Base-by-base conservation (phyloP, 2,329 filamentous ascomycete species). In the Sporothrix protearum region DNA sequence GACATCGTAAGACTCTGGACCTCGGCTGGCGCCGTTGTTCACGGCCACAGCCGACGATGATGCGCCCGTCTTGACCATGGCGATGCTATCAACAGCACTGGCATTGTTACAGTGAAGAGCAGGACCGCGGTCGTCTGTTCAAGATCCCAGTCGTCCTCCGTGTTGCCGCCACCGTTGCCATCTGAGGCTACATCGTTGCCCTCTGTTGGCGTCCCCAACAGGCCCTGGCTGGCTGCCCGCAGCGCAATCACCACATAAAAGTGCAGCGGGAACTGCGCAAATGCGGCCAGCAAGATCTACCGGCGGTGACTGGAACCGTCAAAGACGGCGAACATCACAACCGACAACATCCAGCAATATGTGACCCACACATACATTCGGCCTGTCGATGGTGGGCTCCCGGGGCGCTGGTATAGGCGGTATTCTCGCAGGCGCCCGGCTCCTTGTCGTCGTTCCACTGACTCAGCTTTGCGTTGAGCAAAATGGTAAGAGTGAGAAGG, bases 171-270 rank as follows among this genome's bases (percentile, higher is more conserved):
- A 14, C n/a, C 49, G 33, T 33, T 51, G 51, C n/a, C 67, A 30
- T 6, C 66, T 9, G 47, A 19, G 25, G 49, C 36, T 16, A 36
- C 51, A 33, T 55, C 22, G 51, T 30, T 30, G 14, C 68, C 49
- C 3, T 59, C 39, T 2, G 45, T 33, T 8, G 63, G 59, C 3
- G 57, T 25, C 8, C 70, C 70, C 25, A 71, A 57, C 22, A 75
- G 74, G n/a, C 74, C 74, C 45, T 77, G 74, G 73, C 79, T 80
- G 14, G 77, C 77, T 33, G 75, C 71, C 16, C 78, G 75, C 64
- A 80, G 73, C 10, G 76, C 76, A 63, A 79, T 73, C 42, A 77
- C 75, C 75, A 79, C 78, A 73, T 80, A 79, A 4, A 79, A 72
- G 63, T 80, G 78, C 19, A 79, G 69, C 9, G 76, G 77, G 72